phyloP scores from a whole-genome alignment of 2,329 filamentous ascomycete species.

The Ophiostoma tasmaniense region DNA sequence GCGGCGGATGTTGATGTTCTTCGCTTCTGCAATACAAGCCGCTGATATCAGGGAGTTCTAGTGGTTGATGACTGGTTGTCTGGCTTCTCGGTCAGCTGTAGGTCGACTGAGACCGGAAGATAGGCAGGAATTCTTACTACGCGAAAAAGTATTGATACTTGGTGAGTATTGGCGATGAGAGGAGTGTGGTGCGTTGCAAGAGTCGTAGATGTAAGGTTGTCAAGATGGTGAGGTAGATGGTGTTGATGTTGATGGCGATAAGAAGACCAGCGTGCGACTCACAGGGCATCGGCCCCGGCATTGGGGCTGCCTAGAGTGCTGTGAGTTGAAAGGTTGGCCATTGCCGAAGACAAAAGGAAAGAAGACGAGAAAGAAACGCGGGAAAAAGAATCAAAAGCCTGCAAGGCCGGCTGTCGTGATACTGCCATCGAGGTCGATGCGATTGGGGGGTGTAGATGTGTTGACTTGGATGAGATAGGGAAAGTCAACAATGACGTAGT shows the following conservation, averaged over 20 bases:
- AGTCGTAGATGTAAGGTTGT: neutral
- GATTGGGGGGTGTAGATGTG: neutral
- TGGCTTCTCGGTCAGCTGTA: neutral
- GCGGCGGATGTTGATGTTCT: too few species aligned
- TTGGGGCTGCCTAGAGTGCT: constrained; percentile 39
- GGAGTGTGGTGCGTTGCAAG: neutral
- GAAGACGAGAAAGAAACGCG: neutral
- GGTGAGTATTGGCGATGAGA: neutral
- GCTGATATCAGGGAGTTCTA: neutral
- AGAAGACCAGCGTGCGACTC: constrained; percentile 23
- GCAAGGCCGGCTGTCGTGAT: neutral
- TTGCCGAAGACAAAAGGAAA: constrained; percentile 1
- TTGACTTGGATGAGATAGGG: neutral
- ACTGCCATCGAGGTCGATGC: neutral
- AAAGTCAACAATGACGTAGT: constrained; percentile 3
- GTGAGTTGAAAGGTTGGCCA: neutral
- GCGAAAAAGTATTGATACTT: neutral
- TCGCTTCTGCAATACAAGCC: too few species aligned
- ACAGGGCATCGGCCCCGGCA: constrained; percentile 39
- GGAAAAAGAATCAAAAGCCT: neutral
- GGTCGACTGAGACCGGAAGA: neutral
- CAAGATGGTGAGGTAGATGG: neutral
- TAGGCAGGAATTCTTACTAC: neutral
- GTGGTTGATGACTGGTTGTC: neutral
- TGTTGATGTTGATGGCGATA: neutral